These are phyloP conservation scores for Cladosporium phlei DNA, from an alignment of 2,329 filamentous ascomycete species.

Conservation along the genomic window DNA sequence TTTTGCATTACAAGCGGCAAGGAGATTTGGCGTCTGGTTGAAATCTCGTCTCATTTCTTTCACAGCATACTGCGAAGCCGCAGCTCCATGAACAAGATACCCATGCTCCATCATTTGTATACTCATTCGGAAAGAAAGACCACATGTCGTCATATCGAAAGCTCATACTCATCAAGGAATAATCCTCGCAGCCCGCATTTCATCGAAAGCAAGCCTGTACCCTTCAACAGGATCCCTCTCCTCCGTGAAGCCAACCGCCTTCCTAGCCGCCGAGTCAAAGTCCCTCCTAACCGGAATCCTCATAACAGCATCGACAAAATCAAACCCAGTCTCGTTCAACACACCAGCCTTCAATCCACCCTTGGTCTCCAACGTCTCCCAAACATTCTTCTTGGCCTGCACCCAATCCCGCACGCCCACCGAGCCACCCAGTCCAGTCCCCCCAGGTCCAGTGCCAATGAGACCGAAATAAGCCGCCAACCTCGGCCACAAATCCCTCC, in stretches of 20 bases:
- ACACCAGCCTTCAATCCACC: slow-evolving; percentile 37
- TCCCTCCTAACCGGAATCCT: slow-evolving; percentile 43
- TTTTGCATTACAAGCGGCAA: background rate
- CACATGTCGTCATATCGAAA: too few species aligned
- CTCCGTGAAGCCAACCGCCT: slow-evolving; percentile 39
- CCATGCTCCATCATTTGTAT: too few species aligned
- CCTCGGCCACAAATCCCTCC: slow-evolving; percentile 23
- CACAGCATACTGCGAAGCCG: too few species aligned
- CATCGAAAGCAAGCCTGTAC: slow-evolving; percentile 41
- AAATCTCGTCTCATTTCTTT: background rate
- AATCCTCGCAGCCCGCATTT: slow-evolving; percentile 41
- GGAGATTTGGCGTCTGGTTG: background rate
- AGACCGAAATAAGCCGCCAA: slow-evolving; percentile 25
- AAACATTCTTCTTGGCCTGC: slow-evolving; percentile 10
- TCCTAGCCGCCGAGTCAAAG: slow-evolving; percentile 42
- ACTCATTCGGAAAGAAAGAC: too few species aligned
- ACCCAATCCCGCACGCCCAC: slow-evolving; percentile 26
- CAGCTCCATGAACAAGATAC: too few species aligned
- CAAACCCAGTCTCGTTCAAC: slow-evolving; percentile 34
- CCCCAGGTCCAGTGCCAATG: slow-evolving; percentile 19
- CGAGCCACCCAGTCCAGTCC: slow-evolving; percentile 23
- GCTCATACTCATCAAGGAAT: slow-evolving; percentile 37
- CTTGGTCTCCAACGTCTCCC: slow-evolving; percentile 21
- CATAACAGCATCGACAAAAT: slow-evolving; percentile 38
- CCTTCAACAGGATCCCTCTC: slow-evolving; percentile 35